phyloP scores from a whole-genome alignment of 2,329 filamentous ascomycete species.

The Sporothrix brunneoviolacea region DNA sequence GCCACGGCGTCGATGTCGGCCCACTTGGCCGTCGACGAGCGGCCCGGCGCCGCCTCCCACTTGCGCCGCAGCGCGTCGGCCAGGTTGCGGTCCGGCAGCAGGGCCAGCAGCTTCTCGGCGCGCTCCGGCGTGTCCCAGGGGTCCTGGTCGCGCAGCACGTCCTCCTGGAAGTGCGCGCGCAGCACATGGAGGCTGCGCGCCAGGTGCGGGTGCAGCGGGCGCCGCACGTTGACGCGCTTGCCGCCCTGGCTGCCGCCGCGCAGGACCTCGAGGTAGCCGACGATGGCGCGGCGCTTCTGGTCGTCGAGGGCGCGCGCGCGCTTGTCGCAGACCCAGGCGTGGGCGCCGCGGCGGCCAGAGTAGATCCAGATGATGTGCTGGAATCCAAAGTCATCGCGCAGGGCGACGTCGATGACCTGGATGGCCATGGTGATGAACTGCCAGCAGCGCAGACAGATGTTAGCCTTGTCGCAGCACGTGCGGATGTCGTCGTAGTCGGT shows the following conservation, averaged over 20 bases:
- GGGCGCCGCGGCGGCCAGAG: constrained; percentile 88
- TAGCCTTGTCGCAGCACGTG: constrained; percentile 89
- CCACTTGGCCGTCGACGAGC: constrained; percentile 79
- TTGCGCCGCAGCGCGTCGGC: constrained; percentile 77
- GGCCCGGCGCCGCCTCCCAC: constrained; percentile 77
- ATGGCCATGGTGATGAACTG: constrained; percentile 97
- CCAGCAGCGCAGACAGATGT: constrained; percentile 94
- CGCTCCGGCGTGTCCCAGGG: constrained; percentile 69
- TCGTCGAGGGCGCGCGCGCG: constrained; percentile 80
- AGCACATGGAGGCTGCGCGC: constrained; percentile 81
- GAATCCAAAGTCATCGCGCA: constrained; percentile 94
- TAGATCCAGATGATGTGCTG: constrained; percentile 98
- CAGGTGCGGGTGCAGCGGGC: constrained; percentile 86
- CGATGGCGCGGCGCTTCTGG: constrained; percentile 74
- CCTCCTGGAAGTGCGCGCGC: constrained; percentile 73
- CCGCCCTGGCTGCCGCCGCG: constrained; percentile 78
- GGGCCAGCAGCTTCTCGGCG: constrained; percentile 69
- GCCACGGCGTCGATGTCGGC: constrained; percentile 85
- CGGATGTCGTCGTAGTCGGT: constrained; percentile 97
- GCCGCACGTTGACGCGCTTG: constrained; percentile 76
- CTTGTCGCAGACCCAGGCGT: constrained; percentile 97
- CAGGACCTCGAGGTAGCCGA: constrained; percentile 85
- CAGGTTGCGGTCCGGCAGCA: constrained; percentile 74
- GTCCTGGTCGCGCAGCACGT: constrained; percentile 78
- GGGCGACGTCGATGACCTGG: constrained; percentile 78